phyloP scores from a whole-genome alignment of 768 basidiomycete genomes.

The Xerocomus potaroensis region DNA sequence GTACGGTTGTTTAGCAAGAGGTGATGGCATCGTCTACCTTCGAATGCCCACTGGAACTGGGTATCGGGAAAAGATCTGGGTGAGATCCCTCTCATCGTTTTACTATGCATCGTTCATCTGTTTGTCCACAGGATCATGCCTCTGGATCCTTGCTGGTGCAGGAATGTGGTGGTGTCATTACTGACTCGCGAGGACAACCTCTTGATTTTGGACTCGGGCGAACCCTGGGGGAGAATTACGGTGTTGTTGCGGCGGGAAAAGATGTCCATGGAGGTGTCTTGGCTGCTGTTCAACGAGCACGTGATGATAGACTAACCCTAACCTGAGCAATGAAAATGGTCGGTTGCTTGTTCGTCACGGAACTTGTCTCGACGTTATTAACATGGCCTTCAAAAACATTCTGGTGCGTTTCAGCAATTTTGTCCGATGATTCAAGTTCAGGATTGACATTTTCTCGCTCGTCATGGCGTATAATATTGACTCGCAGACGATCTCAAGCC shows the following conservation, averaged over 20 bases:
- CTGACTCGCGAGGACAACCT: conserved; percentile 71
- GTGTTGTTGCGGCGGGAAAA: conserved; percentile 79
- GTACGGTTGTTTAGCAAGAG: conserved; percentile 81
- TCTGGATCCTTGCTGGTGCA: conserved; percentile 78
- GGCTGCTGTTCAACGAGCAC: conserved; percentile 69
- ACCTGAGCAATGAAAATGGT: not conserved
- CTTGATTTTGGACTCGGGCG: conserved; percentile 87
- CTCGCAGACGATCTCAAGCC: not conserved
- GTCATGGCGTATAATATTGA: conserved; percentile 7
- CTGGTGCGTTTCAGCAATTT: conserved; percentile 2
- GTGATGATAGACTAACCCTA: not conserved
- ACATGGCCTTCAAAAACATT: conserved; percentile 19
- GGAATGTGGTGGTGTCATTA: conserved; percentile 88
- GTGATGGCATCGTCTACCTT: conserved; percentile 80
- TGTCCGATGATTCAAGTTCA: not conserved
- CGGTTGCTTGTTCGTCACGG: not conserved
- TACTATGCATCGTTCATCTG: not conserved
- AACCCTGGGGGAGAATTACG: conserved; percentile 81
- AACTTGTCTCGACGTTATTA: too few relatives aligned
- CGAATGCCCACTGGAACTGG: conserved; percentile 74
- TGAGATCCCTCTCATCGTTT: conserved; percentile 23
- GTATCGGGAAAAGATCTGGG: conserved; percentile 97
- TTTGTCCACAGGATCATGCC: conserved; percentile 82
- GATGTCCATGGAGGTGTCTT: conserved; percentile 67
- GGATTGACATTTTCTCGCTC: conserved; percentile 20